phyloP scores from a whole-genome alignment of 495 filamentous ascomycete species.

The Penicillium ochrochloron region DNA sequence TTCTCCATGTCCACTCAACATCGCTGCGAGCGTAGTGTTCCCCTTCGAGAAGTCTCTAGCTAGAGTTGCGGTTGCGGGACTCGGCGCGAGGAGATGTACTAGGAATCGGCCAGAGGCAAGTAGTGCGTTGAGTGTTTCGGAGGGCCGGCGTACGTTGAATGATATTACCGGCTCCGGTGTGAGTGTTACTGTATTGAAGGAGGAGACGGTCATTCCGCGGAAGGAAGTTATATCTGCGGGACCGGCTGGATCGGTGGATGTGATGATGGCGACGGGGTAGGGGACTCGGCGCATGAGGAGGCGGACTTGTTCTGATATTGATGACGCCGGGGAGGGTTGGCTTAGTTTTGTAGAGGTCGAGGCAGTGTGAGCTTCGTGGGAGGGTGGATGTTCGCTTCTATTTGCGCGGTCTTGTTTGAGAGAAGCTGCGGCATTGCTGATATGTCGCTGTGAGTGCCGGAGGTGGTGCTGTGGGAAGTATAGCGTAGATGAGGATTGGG shows the following conservation, averaged over 20 bases:
- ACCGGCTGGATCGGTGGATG: slow-evolving; percentile 45
- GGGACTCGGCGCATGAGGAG: slow-evolving; percentile 71
- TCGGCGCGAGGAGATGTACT: slow-evolving; percentile 46
- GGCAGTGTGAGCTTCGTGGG: slow-evolving; percentile 1
- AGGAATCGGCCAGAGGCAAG: slow-evolving; percentile 48
- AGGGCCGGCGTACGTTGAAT: slow-evolving; percentile 79
- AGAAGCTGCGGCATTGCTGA: slow-evolving; percentile 24
- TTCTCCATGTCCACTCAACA: slow-evolving; percentile 37
- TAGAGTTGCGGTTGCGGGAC: slow-evolving; percentile 35
- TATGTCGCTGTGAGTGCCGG: slow-evolving; percentile 20
- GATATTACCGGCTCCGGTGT: slow-evolving; percentile 68
- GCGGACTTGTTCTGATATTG: slow-evolving; percentile 53
- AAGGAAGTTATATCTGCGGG: slow-evolving; percentile 31
- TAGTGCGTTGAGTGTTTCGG: slow-evolving; percentile 71
- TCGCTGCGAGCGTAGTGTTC: slow-evolving; percentile 38
- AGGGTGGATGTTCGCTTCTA: neutral
- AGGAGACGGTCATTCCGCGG: slow-evolving; percentile 80
- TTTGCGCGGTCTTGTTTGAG: slow-evolving; percentile 4
- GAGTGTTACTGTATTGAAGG: slow-evolving; percentile 77
- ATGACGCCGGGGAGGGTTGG: slow-evolving; percentile 12
- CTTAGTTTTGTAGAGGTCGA: neutral
- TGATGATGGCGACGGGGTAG: slow-evolving; percentile 77
- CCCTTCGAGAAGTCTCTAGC: slow-evolving; percentile 52
- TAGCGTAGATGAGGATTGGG: slow-evolving; percentile 7
- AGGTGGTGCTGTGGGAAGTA: slow-evolving; percentile 12